A percentile compares a stretch with the other conserved stretches of the same genome.
phyloP scores from a whole-genome alignment of 164 flowering plant species.

The Amborella trichopoda region DNA sequence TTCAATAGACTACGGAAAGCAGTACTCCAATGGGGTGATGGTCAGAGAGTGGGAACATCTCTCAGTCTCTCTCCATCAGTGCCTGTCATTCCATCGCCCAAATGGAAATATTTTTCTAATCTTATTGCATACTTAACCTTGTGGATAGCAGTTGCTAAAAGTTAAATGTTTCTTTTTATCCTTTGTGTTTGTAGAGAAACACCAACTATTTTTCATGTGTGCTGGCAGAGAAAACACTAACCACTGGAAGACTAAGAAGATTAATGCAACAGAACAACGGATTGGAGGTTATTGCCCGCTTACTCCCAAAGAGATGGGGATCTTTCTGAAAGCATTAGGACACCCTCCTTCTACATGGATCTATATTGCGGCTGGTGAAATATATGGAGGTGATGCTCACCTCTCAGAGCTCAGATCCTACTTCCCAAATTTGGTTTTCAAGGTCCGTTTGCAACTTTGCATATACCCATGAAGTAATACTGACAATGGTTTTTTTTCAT shows the following conservation, averaged over 20 bases:
- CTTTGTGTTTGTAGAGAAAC: neutral
- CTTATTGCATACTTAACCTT: too few species aligned
- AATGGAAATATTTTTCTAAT: too few species aligned
- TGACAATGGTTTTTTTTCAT: too few species aligned
- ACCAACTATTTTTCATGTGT: neutral
- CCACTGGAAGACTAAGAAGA: conserved; percentile 86
- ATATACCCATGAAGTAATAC: too few species aligned
- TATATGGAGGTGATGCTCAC: conserved; percentile 71
- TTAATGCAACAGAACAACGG: conserved; percentile 91
- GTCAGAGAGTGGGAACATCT: too few species aligned
- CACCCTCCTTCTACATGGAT: conserved; percentile 68
- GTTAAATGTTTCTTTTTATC: too few species aligned
- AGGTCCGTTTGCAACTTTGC: conserved; percentile 32
- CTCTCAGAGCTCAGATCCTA: conserved; percentile 55
- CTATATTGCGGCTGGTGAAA: conserved; percentile 94
- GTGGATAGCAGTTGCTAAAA: too few species aligned
- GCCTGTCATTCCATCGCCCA: too few species aligned
- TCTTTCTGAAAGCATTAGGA: conserved; percentile 79
- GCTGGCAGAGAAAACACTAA: conserved; percentile 63
- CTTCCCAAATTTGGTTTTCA: conserved; percentile 75
- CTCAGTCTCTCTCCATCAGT: too few species aligned
- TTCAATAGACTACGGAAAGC: too few species aligned
- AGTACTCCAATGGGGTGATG: too few species aligned
- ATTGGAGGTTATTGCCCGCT: conserved; percentile 76
- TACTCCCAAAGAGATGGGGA: conserved; percentile 90